These are phyloP conservation scores for Debaryomyces maramus DNA, from an alignment of 805 yeast genomes.

Conservation along the genomic window DNA sequence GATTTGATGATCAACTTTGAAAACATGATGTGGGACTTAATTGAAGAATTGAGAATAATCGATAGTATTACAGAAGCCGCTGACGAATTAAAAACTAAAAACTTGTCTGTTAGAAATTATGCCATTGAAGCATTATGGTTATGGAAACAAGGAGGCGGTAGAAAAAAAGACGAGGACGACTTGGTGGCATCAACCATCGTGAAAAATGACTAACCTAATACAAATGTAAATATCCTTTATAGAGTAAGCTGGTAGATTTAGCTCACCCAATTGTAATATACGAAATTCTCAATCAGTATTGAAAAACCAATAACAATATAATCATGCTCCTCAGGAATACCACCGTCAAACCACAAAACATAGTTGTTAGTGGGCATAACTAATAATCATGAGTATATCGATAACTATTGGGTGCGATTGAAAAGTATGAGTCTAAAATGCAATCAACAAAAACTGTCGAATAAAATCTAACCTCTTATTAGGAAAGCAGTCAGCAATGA, in stretches of 20 bases:
- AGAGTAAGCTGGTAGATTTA: slow-evolving; percentile 4
- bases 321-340: neutral
- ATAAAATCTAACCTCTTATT: neutral
- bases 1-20: slow-evolving; percentile 42
- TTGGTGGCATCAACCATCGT: slow-evolving; percentile 15
- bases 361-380: neutral
- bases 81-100: slow-evolving; percentile 60
- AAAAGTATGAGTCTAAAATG: neutral
- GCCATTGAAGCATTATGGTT: slow-evolving; percentile 91
- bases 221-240: slow-evolving; percentile 10
- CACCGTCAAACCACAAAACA: slow-evolving; percentile 1
- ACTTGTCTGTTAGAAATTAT: slow-evolving; percentile 74
- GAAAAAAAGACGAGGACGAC: slow-evolving; percentile 25
- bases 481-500: neutral
- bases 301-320: slow-evolving; percentile 6
- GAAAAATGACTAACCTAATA: neutral
- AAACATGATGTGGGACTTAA: slow-evolving; percentile 66
- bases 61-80: slow-evolving; percentile 68
- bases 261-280: neutral
- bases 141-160: slow-evolving; percentile 62
- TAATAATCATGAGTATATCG: neutral
- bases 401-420: neutral
- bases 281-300: neutral
- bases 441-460: slow-evolving; percentile 4
- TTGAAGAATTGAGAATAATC: slow-evolving; percentile 59